phyloP scores from a whole-genome alignment of 2,329 filamentous ascomycete genomes.

The Scytalidium sp. region DNA sequence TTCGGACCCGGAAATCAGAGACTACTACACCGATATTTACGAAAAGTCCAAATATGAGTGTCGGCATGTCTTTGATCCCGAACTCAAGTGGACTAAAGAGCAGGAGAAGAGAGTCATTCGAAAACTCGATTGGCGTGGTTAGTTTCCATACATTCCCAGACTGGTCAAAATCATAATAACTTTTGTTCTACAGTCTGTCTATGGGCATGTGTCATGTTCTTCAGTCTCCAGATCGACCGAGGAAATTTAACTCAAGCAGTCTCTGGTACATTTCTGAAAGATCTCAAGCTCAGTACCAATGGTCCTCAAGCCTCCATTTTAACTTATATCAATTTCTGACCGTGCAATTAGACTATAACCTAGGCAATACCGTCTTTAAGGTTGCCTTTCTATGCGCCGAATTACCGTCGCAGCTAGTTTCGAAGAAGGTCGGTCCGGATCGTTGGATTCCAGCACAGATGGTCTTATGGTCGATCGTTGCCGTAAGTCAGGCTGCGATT shows the following conservation, averaged over 20 bases:
- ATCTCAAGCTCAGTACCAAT: slow-evolving; percentile 40
- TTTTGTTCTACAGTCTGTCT: slow-evolving; percentile 1
- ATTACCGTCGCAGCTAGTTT: slow-evolving; percentile 58
- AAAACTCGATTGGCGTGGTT: slow-evolving; percentile 22
- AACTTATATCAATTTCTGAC: not conserved
- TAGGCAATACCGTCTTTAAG: slow-evolving; percentile 52
- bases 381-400: slow-evolving; percentile 54
- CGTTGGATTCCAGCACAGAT: slow-evolving; percentile 51
- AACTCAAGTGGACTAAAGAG: slow-evolving; percentile 9
- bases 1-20: slow-evolving; percentile 21
- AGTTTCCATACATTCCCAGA: not conserved
- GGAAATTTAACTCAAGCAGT: slow-evolving; percentile 30
- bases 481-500: slow-evolving; percentile 41
- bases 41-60: slow-evolving; percentile 25
- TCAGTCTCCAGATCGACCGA: slow-evolving; percentile 32
- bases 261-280: slow-evolving; percentile 45
- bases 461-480: slow-evolving; percentile 47
- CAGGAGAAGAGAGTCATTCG: slow-evolving; percentile 7
- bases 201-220: slow-evolving; percentile 34
- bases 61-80: slow-evolving; percentile 19
- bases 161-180: too few species aligned
- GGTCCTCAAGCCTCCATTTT: slow-evolving; percentile 25
- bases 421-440: slow-evolving; percentile 51
- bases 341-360: slow-evolving; percentile 32
- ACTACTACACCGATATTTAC: slow-evolving; percentile 17